A percentile compares a stretch with the other conserved stretches of the same genome.
Evolutionary conservation across 2,329 filamentous ascomycete species (phyloP).

Genomic region (Colletotrichum camelliae): DNA sequence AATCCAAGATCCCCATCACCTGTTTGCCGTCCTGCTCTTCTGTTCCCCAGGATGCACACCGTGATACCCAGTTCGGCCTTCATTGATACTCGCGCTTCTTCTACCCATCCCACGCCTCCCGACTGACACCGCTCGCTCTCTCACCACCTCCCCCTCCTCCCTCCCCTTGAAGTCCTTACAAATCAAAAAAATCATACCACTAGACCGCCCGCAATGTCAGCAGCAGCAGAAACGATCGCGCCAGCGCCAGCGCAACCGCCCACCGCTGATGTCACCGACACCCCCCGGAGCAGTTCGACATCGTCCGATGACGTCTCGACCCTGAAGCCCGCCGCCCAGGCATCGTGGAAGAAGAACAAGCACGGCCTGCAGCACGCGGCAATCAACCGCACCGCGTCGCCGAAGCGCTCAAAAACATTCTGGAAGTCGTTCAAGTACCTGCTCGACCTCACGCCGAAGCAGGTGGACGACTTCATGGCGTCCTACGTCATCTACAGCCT

Average conservation of each 20-base stretch:
- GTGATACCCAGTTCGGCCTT: neutral
- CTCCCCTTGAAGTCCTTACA: neutral
- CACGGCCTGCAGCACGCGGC: neutral
- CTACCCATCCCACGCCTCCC: neutral
- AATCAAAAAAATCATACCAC: neutral
- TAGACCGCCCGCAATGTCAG: neutral
- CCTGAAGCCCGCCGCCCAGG: neutral
- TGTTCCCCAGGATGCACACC: neutral
- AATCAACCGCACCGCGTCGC: constrained; percentile 17
- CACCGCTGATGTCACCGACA: neutral
- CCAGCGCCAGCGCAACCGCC: neutral
- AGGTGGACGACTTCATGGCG: constrained; percentile 61
- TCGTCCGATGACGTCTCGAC: constrained; percentile 9
- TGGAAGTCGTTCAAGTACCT: constrained; percentile 55
- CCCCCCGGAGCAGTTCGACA: constrained; percentile 10
- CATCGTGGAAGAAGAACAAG: constrained; percentile 1
- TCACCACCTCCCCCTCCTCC: no score
- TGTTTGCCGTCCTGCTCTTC: neutral
- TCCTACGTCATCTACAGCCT: constrained; percentile 63
- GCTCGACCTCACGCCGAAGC: constrained; percentile 50
- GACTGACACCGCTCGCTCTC: neutral
- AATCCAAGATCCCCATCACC: neutral
- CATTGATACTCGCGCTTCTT: neutral
- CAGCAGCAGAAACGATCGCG: neutral
- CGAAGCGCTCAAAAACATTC: constrained; percentile 56